Evolutionary conservation across 192 early-diverging fungal genomes (phyloP).

Genomic region (Chytriomyces sp.): DNA sequence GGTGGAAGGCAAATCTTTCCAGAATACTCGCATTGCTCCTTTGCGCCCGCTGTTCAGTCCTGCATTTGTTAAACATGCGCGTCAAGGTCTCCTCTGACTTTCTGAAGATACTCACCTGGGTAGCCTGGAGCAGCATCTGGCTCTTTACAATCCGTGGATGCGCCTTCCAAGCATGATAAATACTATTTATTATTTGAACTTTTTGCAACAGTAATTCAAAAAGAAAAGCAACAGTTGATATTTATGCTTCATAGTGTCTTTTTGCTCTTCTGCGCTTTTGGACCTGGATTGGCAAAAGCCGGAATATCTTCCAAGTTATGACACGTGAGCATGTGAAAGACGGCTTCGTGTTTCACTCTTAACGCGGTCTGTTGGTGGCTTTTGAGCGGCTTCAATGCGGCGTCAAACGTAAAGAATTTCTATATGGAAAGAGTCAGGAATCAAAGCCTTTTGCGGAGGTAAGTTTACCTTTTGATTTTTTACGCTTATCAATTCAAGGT

Average conservation of each 20-base stretch:
- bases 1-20: no score
- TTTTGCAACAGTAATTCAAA: no score
- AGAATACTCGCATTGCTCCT: no score
- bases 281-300: constrained; percentile 31
- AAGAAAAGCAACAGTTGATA: no score
- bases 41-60: no score
- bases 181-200: no score
- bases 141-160: no score
- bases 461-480: constrained; percentile 39
- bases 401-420: constrained; percentile 51
- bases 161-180: no score
- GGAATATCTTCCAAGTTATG: constrained; percentile 50
- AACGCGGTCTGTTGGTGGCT: constrained; percentile 16
- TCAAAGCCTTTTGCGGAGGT: neutral
- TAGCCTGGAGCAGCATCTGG: no score
- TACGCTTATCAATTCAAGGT: constrained; percentile 38
- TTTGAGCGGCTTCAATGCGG: constrained; percentile 4
- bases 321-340: constrained; percentile 56
- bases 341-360: constrained; percentile 52
- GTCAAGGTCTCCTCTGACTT: no score
- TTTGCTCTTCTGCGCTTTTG: constrained; percentile 13
- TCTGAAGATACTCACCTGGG: no score
- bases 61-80: no score
- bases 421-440: constrained; percentile 12
- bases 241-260: neutral